Base-by-base conservation (phyloP, 2,329 filamentous ascomycete species). In the Cladophialophora yegresii region DNA sequence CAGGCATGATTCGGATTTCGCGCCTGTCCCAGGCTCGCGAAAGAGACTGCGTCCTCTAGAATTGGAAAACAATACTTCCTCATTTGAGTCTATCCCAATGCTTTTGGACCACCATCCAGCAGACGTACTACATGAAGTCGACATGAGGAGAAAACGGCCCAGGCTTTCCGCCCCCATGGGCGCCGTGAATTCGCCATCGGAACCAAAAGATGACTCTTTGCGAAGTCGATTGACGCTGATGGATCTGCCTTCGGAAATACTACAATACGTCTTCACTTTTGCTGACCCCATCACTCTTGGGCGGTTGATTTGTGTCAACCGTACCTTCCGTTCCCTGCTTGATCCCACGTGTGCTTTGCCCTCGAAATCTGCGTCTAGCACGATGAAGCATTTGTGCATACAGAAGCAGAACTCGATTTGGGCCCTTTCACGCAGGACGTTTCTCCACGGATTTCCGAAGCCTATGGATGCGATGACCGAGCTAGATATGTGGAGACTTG, bases 401-500 rank as follows among this genome's bases (percentile, higher is more conserved):
- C 71, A 83, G 70, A 83, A 84, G 72, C 85, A 89, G 71, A 85
- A 91, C 73, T 77, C 79, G 54, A 86, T 93, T 71, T 93, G 90
- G 90, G 84, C 84, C 73, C 79, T 82, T 69, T 89, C 90, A 71
- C 85, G 90, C 72, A 86, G 86, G 71, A 77, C 79, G 22, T 87
- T 85, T 74, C 85, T 85, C 78, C 85, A 85, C 28, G 83, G 83
- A 69, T 85, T 92, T 79, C 91, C 91, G 54, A 82, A 82, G 62
- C 90, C 90, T 30, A 80, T 93, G 56, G 78, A 80, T 58, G 83
- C 82, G 63, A 84, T 83, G 73, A 84, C 85, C 49, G 91, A 95
- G 75, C 79, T 90, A 68, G 84, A 88, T 49, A 93, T 93, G 89
- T 92, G 91, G 85, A 85, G 84, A 72, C 79, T 95, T 57, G 81